Base-by-base conservation (phyloP, 1,139 yeast species). In the Pichia sp. region DNA sequence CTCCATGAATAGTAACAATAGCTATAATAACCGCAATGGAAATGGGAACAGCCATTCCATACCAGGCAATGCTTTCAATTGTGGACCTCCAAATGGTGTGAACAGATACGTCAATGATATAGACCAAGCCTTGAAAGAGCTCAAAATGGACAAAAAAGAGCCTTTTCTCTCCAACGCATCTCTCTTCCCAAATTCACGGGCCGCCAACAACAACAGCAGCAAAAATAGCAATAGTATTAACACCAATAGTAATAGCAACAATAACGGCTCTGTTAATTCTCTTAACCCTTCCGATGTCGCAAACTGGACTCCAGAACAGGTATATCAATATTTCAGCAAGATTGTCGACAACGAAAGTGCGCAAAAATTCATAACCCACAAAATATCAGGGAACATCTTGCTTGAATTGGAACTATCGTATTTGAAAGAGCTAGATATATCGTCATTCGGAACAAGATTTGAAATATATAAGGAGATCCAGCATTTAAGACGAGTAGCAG, bases 361-460 rank as follows among this genome's bases (percentile, higher is more conserved):
- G 1, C 84, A 86, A 1, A 84, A 88, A 65, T 95, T 95, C 70
- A 81, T 86, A 6, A 80, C 85, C 61, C 99, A 93, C 71, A 89
- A 91, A 64, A 90, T 93, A 57, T 85, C 93, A 0, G 99, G 99
- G 17, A 75, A 82, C 3, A 92, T 93, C 52, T 73, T 93, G 51
- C 75, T 93, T 55, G 96, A 92, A 68, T 77, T 95, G 61, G 97
- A 92, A 66, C 77, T 92, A 61, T 80, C 90, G 1, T 88, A 88
- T 65, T 77, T 93, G 65, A 93, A 93, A 68, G 99, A 93, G 70
- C 75, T 93, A 57, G 99, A 92, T 60, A 93, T 93, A 53, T 79
- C 84, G 54, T 88, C 96, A 3, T 93, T 93, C 74, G 99, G 99
- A 27, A 92, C 97, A 1, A 77, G 99, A 58, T 93, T 91, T 71